Evolutionary conservation across 139 green algal genomes (phyloP).

Genomic region (Chlorella sorokiniana): DNA sequence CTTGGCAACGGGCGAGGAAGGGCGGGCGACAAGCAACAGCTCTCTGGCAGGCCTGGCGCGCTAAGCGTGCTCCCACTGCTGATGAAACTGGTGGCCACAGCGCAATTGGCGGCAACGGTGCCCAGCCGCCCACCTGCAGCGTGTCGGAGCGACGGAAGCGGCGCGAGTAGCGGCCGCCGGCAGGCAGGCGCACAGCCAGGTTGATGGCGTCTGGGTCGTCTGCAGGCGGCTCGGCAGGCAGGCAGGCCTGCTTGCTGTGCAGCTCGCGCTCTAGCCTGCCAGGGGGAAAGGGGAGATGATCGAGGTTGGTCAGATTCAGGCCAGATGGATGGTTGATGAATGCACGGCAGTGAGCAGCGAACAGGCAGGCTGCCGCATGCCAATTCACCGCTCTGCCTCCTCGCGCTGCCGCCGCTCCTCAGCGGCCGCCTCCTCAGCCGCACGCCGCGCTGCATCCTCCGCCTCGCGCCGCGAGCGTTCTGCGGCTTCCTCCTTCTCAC

Average conservation of each 20-base stretch:
- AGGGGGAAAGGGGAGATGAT: background rate
- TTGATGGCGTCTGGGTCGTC: constrained; percentile 43
- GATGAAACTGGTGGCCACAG: too few relatives aligned
- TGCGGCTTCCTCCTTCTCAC: constrained; percentile 19
- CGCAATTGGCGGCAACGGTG: background rate
- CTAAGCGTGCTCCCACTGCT: too few relatives aligned
- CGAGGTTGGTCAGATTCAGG: background rate
- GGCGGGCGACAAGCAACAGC: too few relatives aligned
- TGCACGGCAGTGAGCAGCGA: background rate
- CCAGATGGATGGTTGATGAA: background rate
- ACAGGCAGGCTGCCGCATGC: background rate
- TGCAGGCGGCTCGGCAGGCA: constrained; percentile 61
- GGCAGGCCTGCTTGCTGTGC: constrained; percentile 15
- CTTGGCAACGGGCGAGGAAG: too few relatives aligned
- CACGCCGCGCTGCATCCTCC: constrained; percentile 10
- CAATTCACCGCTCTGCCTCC: constrained; percentile 9
- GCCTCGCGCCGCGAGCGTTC: constrained; percentile 1
- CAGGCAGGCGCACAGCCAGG: constrained; percentile 68
- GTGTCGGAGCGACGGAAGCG: constrained; percentile 59
- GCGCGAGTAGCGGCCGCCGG: constrained; percentile 60
- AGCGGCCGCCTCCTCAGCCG: constrained; percentile 2
- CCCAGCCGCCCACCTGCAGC: constrained; percentile 28
- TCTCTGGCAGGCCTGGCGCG: too few relatives aligned
- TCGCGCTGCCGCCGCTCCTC: constrained; percentile 24
- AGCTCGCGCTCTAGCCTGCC: constrained; percentile 20